phyloP scores from a whole-genome alignment of 2,329 filamentous ascomycete genomes.

The Ilyonectria sp. region DNA sequence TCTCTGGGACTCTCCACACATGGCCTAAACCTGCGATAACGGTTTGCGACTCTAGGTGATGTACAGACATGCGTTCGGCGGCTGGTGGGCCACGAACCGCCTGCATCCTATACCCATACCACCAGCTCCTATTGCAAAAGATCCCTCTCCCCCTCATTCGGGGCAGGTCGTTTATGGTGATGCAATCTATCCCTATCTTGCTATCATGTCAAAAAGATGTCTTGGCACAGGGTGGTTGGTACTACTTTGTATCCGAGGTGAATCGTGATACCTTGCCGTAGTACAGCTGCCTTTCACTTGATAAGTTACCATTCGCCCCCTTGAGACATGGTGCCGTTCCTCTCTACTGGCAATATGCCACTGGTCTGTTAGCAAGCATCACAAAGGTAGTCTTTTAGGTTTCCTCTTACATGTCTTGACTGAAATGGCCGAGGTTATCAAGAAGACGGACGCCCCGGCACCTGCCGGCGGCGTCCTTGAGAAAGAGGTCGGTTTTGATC shows the following conservation, averaged over 20 bases:
- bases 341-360: not conserved
- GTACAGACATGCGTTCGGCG: not conserved
- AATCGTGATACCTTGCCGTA: constrained; percentile 3
- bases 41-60: not conserved
- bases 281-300: not conserved
- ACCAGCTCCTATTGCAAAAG: not conserved
- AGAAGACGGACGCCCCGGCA: not conserved
- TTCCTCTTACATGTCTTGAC: not conserved
- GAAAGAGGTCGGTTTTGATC: not conserved
- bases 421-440: constrained; percentile 4
- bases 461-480: constrained; percentile 3
- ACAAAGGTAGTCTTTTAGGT: not conserved
- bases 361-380: not conserved
- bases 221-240: constrained; percentile 2
- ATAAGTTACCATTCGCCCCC: not conserved
- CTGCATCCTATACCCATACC: not conserved
- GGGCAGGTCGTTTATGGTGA: not conserved
- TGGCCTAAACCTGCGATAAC: not conserved
- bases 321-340: not conserved
- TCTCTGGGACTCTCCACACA: not conserved
- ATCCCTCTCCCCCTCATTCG: not conserved
- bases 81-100: not conserved
- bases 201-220: not conserved
- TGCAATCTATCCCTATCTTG: not conserved
- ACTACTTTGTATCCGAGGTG: not conserved